Conservation (phyloP, 768 basidiomycete genomes). For the Hericium erinaceus region DNA sequence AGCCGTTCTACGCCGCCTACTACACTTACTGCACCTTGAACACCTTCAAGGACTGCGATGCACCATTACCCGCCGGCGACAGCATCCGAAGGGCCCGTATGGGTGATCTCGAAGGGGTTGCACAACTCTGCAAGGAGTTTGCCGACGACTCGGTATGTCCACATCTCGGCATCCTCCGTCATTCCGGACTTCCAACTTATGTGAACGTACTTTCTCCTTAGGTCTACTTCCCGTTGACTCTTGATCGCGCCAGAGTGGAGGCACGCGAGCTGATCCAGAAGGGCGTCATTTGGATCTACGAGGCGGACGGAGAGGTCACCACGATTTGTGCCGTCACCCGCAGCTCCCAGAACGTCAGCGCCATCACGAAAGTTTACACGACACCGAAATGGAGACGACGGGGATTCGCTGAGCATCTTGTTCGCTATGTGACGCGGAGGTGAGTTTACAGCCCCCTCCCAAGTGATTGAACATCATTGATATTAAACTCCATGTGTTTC, state of each 20-base stretch:
- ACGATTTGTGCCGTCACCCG: constrained; percentile 51
- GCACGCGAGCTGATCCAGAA: constrained; percentile 38
- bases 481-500: constrained; percentile 5
- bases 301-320: constrained; percentile 30
- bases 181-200: neutral
- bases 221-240: constrained; percentile 36
- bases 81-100: constrained; percentile 28
- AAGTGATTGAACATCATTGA: constrained; percentile 6
- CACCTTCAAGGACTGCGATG: constrained; percentile 24
- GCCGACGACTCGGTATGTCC: constrained; percentile 40
- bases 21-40: constrained; percentile 34
- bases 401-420: constrained; percentile 44
- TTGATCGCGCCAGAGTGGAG: constrained; percentile 32
- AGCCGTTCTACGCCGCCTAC: constrained; percentile 43
- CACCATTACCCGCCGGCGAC: constrained; percentile 25
- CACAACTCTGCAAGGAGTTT: constrained; percentile 40
- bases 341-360: constrained; percentile 37
- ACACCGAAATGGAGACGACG: constrained; percentile 32
- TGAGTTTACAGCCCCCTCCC: constrained; percentile 19
- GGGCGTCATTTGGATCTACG: constrained; percentile 46
- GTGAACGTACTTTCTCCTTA: constrained; percentile 13
- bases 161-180: neutral
- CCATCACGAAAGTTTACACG: constrained; percentile 53
- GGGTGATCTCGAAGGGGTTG: constrained; percentile 31
- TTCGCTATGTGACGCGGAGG: constrained; percentile 36